Base-by-base conservation (phyloP, 371 early-diverging fungal species). In the Saksenaea vasiformis region DNA sequence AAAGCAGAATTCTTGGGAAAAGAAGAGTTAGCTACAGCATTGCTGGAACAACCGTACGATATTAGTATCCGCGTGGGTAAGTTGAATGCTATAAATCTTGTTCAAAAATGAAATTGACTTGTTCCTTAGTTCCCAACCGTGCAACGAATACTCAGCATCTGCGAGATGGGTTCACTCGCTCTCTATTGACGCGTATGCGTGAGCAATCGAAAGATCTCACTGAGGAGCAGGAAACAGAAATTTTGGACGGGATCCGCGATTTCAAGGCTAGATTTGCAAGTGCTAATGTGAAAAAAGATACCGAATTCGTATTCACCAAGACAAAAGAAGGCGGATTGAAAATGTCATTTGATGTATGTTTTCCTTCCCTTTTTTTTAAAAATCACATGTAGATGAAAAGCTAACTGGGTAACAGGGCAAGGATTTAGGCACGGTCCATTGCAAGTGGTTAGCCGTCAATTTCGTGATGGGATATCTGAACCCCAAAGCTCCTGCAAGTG, bases 131-230 rank as follows among this genome's bases (percentile, higher is more conserved):
- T 0, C 90, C 91, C 26, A 79, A 79, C 13, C 83, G 86, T 27
- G 68, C 76, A 43, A 89, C 91, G 3, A 85, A 85, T 58, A 87
- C 86, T 1, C 86, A 87, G 26, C 91, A 91, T 73, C 66, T 91
- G 39, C 85, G 91, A 5, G 90, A 91, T 66, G 90, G 91, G 0
- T 89, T 91, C 66, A 76, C 87, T 9, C 75, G 88, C 5, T 66
- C 80, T n/a, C 71, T 91, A 58, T 68, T 81, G 54, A 79, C 66
- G 38, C 82, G 78, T 41, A 80, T 78, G 82, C 77, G 69, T 9
- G 71, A 72, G 8, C 76, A 81, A 53, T 57, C 67, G 3, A 63
- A 68, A 15, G 68, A 69, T 24, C 37, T 79, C 56, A 64, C 71
- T 0, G 85, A 83, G 62, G 81, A 80, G 1, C 68, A 78, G 38